Evolutionary conservation across 208 protist genomes (phyloP), one percentile per base, ranked within the genome.

Genomic region (Leishmania tropica): DNA sequence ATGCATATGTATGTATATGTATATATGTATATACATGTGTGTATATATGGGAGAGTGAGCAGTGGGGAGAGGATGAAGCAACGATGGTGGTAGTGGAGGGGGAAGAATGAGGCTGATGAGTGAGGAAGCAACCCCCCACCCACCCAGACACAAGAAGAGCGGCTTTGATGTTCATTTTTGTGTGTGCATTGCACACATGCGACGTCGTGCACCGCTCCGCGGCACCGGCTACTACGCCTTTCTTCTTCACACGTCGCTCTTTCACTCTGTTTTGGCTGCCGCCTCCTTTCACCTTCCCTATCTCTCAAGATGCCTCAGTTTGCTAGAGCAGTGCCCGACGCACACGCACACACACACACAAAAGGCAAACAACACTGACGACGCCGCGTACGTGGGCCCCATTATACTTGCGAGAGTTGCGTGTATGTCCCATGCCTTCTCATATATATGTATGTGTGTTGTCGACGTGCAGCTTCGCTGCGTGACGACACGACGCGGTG

Each of bases 31-130:
- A n/a, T n/a, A n/a, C n/a, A n/a, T n/a, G n/a, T n/a, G n/a, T n/a
- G n/a, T 8, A 58, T 47, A 47, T 47, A 47, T 24, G 53, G 11
- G 28, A 28, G n/a, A 11, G 21, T 28, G 28, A 64, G 58, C 28
- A 35, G 28, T 15, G 60, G n/a, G 56, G 21, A 51, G 53, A 81
- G 72, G 74, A 77, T 35, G 53, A 78, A 64, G 74, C 24, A 70
- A 60, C 42, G 11, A 10, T 58, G 8, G 28, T 17, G 58, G 3
- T 11, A 31, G 7, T 35, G 58, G 6, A 58, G 19, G 58, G 58
- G 10, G 58, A 47, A 21, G 13, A 64, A 15, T 64, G 28, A 35
- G 5, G 28, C 8, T 11, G 5, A 31, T 35, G 58, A 31, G 28
- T 35, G 58, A 24, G 10, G 58, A 70, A 42, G 15, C 64, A 31